Conservation (phyloP, 495 filamentous ascomycete species). For the Xylaria sp. region DNA sequence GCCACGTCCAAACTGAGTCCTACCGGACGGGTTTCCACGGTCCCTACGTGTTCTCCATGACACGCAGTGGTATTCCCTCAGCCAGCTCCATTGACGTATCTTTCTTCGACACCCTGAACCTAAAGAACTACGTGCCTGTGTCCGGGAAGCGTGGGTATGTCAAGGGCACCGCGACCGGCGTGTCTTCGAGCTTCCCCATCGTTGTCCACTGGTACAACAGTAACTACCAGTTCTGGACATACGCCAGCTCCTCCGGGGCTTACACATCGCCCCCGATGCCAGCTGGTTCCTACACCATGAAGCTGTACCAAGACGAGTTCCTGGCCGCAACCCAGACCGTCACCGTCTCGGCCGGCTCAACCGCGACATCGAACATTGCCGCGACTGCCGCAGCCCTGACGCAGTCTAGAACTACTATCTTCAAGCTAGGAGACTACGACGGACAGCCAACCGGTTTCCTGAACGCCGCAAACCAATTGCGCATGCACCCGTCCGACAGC, state of each 20-base stretch:
- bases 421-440: constrained; percentile 41
- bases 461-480: constrained; percentile 42
- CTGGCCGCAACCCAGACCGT: constrained; percentile 39
- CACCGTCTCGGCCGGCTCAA: constrained; percentile 34
- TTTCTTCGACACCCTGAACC: constrained; percentile 42
- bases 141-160: constrained; percentile 39
- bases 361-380: constrained; percentile 40
- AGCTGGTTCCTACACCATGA: constrained; percentile 41
- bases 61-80: constrained; percentile 38
- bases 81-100: constrained; percentile 41
- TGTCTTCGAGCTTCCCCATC: constrained; percentile 39
- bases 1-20: constrained; percentile 50
- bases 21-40: constrained; percentile 44
- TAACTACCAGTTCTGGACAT: constrained; percentile 40
- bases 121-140: constrained; percentile 40
- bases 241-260: constrained; percentile 31
- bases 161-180: constrained; percentile 37
- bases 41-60: constrained; percentile 44
- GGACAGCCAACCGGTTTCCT: constrained; percentile 43
- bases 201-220: constrained; percentile 43
- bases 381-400: constrained; percentile 35
- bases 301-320: constrained; percentile 45
- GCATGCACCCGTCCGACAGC: constrained; percentile 44
- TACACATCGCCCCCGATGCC: constrained; percentile 41
- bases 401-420: constrained; percentile 34